These are phyloP conservation scores for Talaromyces amestolkiae DNA, from an alignment of 2,329 filamentous ascomycete genomes.

Conservation along the genomic window DNA sequence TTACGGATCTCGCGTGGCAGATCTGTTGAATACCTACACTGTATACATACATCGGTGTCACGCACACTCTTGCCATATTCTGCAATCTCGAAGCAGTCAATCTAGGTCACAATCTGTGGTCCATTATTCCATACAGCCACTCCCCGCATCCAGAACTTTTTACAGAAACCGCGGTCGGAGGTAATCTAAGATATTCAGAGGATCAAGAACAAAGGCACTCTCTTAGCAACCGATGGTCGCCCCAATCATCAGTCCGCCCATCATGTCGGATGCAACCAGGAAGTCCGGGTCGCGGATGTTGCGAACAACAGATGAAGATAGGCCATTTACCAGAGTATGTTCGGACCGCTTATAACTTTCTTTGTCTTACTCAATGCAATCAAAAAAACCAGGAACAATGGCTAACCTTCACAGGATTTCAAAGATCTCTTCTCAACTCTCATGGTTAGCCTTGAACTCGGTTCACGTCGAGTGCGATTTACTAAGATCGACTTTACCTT, in stretches of 20 bases:
- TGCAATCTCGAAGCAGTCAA: background rate
- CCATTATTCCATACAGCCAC: background rate
- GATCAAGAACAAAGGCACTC: background rate
- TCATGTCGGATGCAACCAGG: slow-evolving; percentile 71
- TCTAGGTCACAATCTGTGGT: background rate
- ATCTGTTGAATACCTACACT: background rate
- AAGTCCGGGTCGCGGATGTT: slow-evolving; percentile 93
- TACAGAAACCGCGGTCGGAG: background rate
- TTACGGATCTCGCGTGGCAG: background rate
- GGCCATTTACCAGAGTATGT: slow-evolving; percentile 86
- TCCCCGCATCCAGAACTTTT: background rate
- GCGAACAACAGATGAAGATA: slow-evolving; percentile 97
- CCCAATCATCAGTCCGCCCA: background rate
- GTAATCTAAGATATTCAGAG: background rate
- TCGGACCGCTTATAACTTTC: background rate
- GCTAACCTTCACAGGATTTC: slow-evolving; percentile 69
- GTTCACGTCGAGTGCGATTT: slow-evolving; percentile 83
- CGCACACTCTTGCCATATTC: background rate
- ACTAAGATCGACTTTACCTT: slow-evolving; percentile 91
- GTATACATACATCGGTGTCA: background rate
- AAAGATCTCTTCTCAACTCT: slow-evolving; percentile 95
- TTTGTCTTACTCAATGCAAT: background rate
- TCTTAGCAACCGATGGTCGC: slow-evolving; percentile 1
- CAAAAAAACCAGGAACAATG: background rate
- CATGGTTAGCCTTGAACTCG: slow-evolving; percentile 89